phyloP scores from a whole-genome alignment of 371 early-diverging fungal genomes.

The Mucor circinelloides region DNA sequence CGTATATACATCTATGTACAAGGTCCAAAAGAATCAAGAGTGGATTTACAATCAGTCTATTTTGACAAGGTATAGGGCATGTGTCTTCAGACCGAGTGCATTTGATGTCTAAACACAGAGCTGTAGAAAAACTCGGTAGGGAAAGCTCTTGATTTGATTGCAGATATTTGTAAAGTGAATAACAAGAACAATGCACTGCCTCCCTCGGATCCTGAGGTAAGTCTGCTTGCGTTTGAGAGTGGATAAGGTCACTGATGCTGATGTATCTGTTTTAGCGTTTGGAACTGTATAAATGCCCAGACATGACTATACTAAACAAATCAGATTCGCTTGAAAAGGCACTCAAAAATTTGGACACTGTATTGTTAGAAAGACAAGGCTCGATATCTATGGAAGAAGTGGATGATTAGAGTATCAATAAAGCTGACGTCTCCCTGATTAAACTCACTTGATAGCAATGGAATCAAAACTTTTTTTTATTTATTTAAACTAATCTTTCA shows the following conservation, averaged over 20 bases:
- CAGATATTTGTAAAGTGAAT: constrained; percentile 24
- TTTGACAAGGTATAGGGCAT: constrained; percentile 35
- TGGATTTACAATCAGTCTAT: constrained; percentile 12
- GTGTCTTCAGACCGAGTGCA: no score
- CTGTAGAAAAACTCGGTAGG: constrained; percentile 27
- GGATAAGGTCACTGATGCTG: not conserved
- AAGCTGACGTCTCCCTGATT: no score
- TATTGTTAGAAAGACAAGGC: constrained; percentile 28
- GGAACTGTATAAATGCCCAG: constrained; percentile 24
- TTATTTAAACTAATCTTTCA: not conserved
- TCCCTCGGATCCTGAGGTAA: constrained; percentile 29
- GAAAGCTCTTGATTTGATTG: constrained; percentile 25
- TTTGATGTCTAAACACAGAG: not conserved
- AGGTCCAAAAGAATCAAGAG: constrained; percentile 20
- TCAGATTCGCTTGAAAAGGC: constrained; percentile 13
- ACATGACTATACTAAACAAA: constrained; percentile 22
- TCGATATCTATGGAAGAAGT: not conserved
- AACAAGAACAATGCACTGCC: constrained; percentile 30
- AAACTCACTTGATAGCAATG: no score
- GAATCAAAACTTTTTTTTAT: no score
- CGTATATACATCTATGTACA: constrained; percentile 36
- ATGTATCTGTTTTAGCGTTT: constrained; percentile 14
- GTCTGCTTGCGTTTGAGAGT: not conserved
- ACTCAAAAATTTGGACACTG: constrained; percentile 24
- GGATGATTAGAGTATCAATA: not conserved